Percentiles rank a stretch among this genome's conserved stretches.
phyloP scores from a whole-genome alignment of 805 yeast genomes.

The Myxozyma neglecta region DNA sequence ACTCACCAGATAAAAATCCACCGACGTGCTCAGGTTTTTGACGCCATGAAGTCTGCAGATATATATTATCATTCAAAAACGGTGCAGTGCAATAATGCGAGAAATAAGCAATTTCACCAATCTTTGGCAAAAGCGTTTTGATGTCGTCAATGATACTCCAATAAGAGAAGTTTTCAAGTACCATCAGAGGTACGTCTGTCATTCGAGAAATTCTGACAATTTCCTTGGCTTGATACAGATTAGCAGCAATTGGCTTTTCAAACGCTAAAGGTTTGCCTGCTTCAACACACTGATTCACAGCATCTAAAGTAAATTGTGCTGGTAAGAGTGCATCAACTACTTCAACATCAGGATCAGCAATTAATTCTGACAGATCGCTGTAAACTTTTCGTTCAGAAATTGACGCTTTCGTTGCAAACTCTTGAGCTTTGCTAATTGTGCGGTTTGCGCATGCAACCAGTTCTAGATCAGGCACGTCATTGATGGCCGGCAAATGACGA shows the following conservation, averaged over 20 bases:
- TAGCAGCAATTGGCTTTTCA: constrained; percentile 94
- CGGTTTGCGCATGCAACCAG: constrained; percentile 79
- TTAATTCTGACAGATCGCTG: constrained; percentile 61
- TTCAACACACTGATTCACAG: constrained; percentile 66
- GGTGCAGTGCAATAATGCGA: constrained; percentile 51
- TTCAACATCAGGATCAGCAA: constrained; percentile 67
- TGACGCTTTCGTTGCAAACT: constrained; percentile 63
- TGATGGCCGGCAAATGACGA: constrained; percentile 71
- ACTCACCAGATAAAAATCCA: constrained; percentile 63
- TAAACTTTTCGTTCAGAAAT: constrained; percentile 53
- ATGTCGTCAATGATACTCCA: constrained; percentile 58
- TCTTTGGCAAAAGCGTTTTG: constrained; percentile 59
- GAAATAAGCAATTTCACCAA: constrained; percentile 58
- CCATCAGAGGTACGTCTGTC: constrained; percentile 66
- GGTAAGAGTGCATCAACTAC: constrained; percentile 85
- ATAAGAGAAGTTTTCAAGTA: constrained; percentile 87
- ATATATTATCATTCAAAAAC: constrained; percentile 50
- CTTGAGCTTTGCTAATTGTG: constrained; percentile 78
- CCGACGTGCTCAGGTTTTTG: constrained; percentile 88
- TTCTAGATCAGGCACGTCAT: constrained; percentile 51
- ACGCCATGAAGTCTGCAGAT: constrained; percentile 77
- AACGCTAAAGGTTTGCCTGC: constrained; percentile 75
- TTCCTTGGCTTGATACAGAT: constrained; percentile 73
- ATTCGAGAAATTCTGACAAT: constrained; percentile 65
- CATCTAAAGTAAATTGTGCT: constrained; percentile 72